phyloP scores from a whole-genome alignment of 768 basidiomycete genomes.

The Trametes coccinea region DNA sequence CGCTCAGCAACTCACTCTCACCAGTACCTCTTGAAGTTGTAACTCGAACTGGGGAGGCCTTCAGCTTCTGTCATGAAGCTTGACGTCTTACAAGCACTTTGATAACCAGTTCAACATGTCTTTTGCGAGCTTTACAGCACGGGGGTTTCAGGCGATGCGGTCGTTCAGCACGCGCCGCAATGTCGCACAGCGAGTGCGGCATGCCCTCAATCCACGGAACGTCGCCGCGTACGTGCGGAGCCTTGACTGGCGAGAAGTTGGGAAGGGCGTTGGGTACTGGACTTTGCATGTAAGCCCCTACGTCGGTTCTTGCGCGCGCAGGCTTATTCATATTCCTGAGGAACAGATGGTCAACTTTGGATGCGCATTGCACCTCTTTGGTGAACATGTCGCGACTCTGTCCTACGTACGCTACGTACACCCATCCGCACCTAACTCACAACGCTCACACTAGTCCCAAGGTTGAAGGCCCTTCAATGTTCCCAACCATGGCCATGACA shows the following conservation, averaged over 20 bases:
- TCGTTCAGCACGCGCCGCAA: neutral
- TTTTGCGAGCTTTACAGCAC: neutral
- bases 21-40: neutral
- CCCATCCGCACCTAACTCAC: too few relatives aligned
- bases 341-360: slow-evolving; percentile 52
- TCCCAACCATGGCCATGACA: slow-evolving; percentile 62
- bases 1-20: too few relatives aligned
- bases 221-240: neutral
- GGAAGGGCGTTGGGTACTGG: neutral
- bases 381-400: slow-evolving; percentile 58
- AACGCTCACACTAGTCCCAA: slow-evolving; percentile 27
- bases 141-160: neutral
- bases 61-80: neutral
- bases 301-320: too few relatives aligned
- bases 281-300: neutral
- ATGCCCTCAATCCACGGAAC: neutral
- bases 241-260: too few relatives aligned
- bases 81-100: neutral
- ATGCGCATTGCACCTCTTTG: slow-evolving; percentile 63
- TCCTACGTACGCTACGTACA: slow-evolving; percentile 43
- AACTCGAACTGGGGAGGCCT: neutral
- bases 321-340: slow-evolving; percentile 4
- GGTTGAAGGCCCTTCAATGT: slow-evolving; percentile 79
- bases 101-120: neutral
- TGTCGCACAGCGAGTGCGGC: neutral